These are phyloP conservation scores for Phialophora tarda DNA, from an alignment of 2,329 filamentous ascomycete species.

Conservation along the genomic window DNA sequence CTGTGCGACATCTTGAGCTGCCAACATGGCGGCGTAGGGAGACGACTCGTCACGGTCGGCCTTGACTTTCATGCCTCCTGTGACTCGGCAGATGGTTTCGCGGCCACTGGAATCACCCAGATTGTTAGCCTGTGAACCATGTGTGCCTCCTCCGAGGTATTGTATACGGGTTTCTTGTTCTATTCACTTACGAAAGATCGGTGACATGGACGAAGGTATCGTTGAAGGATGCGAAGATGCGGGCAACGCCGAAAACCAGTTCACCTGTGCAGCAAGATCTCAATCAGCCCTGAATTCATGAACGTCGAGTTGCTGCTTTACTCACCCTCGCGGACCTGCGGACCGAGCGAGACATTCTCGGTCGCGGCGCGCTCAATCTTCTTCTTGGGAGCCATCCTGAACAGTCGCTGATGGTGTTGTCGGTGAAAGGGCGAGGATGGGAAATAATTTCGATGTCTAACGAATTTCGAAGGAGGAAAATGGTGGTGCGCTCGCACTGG, in stretches of 20 bases:
- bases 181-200: constrained; percentile 81
- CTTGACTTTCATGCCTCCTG: constrained; percentile 99
- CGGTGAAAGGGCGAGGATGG: constrained; percentile 2
- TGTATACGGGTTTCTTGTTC: constrained; percentile 20
- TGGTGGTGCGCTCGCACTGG: not conserved
- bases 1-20: constrained; percentile 92
- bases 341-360: constrained; percentile 98
- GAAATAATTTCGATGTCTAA: constrained; percentile 3
- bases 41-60: constrained; percentile 99
- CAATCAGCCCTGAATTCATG: constrained; percentile 29
- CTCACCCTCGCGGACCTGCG: constrained; percentile 93
- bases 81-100: constrained; percentile 99
- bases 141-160: constrained; percentile 27
- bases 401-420: constrained; percentile 4
- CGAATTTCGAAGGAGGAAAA: constrained; percentile 4
- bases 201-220: constrained; percentile 98
- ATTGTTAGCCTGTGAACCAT: constrained; percentile 64
- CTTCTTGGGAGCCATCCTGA: constrained; percentile 94
- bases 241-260: constrained; percentile 96
- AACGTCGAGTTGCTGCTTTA: constrained; percentile 33
- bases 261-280: constrained; percentile 66
- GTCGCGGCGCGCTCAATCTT: constrained; percentile 75
- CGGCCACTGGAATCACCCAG: constrained; percentile 84
- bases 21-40: constrained; percentile 99
- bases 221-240: constrained; percentile 96